A percentile compares a stretch with the other conserved stretches of the same genome.
phyloP scores from a whole-genome alignment of 148 eudicot genomes.

The Nepenthes gracilis region DNA sequence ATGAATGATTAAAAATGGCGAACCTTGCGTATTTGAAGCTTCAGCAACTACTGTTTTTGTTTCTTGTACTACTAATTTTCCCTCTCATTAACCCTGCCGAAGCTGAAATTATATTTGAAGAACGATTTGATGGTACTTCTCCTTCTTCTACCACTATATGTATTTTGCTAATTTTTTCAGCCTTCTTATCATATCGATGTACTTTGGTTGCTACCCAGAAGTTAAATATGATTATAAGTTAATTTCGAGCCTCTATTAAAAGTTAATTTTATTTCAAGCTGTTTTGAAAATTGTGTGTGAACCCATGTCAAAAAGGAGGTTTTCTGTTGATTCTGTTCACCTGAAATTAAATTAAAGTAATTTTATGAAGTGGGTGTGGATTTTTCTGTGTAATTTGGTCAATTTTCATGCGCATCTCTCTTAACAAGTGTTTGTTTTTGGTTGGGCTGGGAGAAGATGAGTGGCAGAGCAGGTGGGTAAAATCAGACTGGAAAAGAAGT shows the following conservation, averaged over 20 bases:
- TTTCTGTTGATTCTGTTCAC: no score
- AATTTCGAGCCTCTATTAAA: no score
- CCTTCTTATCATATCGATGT: neutral
- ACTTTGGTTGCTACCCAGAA: neutral
- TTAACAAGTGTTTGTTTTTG: slow-evolving; percentile 5
- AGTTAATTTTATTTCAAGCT: no score
- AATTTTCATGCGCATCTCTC: neutral
- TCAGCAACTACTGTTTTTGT: slow-evolving; percentile 7
- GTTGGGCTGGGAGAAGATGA: slow-evolving; percentile 37
- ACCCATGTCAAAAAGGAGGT: no score
- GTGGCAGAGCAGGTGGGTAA: slow-evolving; percentile 72
- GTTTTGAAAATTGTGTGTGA: no score
- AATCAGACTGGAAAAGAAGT: slow-evolving; percentile 67
- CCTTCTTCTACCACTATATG: neutral
- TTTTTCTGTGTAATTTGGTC: neutral
- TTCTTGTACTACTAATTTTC: slow-evolving; percentile 19
- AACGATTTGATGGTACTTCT: slow-evolving; percentile 70
- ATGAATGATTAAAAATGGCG: slow-evolving; percentile 7
- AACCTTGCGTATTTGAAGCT: slow-evolving; percentile 1
- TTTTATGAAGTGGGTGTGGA: neutral
- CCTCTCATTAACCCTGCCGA: slow-evolving; percentile 20
- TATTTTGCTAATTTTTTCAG: neutral
- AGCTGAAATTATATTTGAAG: slow-evolving; percentile 81
- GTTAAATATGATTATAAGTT: no score
- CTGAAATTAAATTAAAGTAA: neutral